Conservation (phyloP, 441 rosid species). For the Viola pubescens region DNA sequence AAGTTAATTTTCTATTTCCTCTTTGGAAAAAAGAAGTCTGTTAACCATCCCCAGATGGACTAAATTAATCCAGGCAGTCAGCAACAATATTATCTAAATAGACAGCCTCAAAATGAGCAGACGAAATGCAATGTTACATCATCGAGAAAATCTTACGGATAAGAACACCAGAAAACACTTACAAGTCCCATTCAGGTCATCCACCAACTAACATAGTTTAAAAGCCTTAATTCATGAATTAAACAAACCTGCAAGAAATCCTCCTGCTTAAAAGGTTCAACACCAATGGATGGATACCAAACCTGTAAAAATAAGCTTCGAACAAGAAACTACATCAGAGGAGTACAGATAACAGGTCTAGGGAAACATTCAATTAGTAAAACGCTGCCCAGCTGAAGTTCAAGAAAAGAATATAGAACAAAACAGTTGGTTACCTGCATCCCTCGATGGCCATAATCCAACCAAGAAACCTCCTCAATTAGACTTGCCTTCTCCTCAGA, state of each 20-base stretch:
- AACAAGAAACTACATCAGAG: conserved; percentile 41
- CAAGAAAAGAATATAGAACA: conserved; percentile 11
- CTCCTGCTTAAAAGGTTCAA: conserved; percentile 86
- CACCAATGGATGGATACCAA: conserved; percentile 96
- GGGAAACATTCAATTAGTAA: background rate
- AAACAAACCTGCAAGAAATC: conserved; percentile 86
- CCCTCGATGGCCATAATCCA: conserved; percentile 96
- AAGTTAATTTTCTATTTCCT: background rate
- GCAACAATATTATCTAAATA: background rate
- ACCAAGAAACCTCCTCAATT: conserved; percentile 96
- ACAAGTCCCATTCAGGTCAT: background rate
- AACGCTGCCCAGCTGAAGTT: background rate
- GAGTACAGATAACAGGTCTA: conserved; percentile 18
- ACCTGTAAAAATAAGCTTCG: conserved; percentile 74
- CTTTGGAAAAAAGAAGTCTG: background rate
- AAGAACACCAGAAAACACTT: background rate
- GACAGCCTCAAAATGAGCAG: no score
- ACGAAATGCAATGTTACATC: no score
- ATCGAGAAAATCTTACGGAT: background rate
- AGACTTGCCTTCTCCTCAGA: conserved; percentile 80
- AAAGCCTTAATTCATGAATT: background rate
- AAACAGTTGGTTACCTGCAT: conserved; percentile 74
- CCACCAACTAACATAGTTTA: conserved; percentile 8
- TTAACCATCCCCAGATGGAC: conserved; percentile 1
- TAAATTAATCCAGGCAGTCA: background rate